A percentile compares a stretch with the other conserved stretches of the same genome.
Conservation (phyloP, 2,329 filamentous ascomycete genomes). For the Zasmidium angulare region DNA sequence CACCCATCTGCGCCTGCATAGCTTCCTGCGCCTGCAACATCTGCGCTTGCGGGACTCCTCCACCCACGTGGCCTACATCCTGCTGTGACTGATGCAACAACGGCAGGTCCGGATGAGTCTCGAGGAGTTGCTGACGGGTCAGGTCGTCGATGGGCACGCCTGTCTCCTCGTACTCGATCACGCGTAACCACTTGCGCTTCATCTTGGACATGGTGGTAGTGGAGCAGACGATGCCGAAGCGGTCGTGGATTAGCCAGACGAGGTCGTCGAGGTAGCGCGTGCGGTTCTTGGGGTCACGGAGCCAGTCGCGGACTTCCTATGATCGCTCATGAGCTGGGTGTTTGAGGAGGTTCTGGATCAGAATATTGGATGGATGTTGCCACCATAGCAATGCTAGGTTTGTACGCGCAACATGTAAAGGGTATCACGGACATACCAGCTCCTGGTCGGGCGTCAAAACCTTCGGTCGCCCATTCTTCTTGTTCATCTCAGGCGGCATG, state of each 20-base stretch:
- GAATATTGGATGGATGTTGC: too few relatives aligned
- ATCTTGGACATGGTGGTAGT: conserved; percentile 38
- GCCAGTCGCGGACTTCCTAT: conserved; percentile 35
- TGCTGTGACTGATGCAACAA: conserved; percentile 13
- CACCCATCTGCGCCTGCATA: neutral
- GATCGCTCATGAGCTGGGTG: too few relatives aligned
- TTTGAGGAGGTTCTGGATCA: too few relatives aligned
- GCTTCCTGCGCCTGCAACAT: conserved; percentile 5
- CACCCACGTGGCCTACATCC: neutral
- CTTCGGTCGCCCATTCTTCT: conserved; percentile 36
- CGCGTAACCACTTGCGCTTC: conserved; percentile 35
- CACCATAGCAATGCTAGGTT: too few relatives aligned
- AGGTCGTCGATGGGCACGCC: conserved; percentile 30
- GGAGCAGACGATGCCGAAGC: conserved; percentile 34
- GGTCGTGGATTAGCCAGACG: conserved; percentile 36
- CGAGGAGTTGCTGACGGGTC: conserved; percentile 24
- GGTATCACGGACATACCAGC: conserved; percentile 23
- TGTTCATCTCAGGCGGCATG: conserved; percentile 34
- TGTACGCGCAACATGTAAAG: too few relatives aligned
- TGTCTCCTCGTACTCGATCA: conserved; percentile 34
- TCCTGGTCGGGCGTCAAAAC: conserved; percentile 35
- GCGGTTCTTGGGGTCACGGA: conserved; percentile 33
- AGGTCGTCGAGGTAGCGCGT: conserved; percentile 34
- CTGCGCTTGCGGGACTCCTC: conserved; percentile 7
- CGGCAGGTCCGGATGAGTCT: conserved; percentile 31